phyloP scores from a whole-genome alignment of 352 stramenopile species.

The Aphanomyces cochlioides region DNA sequence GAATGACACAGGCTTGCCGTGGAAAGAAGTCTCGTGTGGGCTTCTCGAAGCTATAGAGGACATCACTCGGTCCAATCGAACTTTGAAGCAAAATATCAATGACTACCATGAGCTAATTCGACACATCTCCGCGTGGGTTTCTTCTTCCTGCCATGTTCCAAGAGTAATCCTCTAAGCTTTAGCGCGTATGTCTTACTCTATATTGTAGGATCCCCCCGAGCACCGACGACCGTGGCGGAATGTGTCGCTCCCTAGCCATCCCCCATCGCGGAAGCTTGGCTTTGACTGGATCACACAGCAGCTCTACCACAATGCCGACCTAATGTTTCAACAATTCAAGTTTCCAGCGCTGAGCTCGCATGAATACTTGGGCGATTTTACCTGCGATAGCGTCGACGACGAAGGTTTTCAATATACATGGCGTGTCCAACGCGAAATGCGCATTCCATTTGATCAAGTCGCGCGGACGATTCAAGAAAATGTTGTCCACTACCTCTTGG shows the following conservation, averaged over 20 bases:
- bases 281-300: constrained; percentile 29
- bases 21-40: constrained; percentile 10
- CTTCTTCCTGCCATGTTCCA: not conserved
- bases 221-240: constrained; percentile 1
- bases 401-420: constrained; percentile 20
- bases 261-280: constrained; percentile 6
- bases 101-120: not conserved
- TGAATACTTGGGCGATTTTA: constrained; percentile 21
- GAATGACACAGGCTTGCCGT: constrained; percentile 8
- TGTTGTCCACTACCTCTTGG: constrained; percentile 21
- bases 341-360: constrained; percentile 14
- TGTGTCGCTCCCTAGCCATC: constrained; percentile 7
- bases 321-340: not conserved
- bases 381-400: not conserved
- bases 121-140: constrained; percentile 14
- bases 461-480: constrained; percentile 13
- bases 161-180: too few relatives aligned
- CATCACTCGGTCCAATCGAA: not conserved
- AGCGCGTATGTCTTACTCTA: not conserved
- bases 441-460: constrained; percentile 17
- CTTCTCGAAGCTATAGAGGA: constrained; percentile 1
- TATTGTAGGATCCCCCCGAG: not conserved
- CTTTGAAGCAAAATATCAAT: not conserved
- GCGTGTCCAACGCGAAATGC: constrained; percentile 15
- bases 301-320: constrained; percentile 24